These are phyloP conservation scores for Zalaria sp. DNA, from an alignment of 2,329 filamentous ascomycete genomes.

Conservation along the genomic window DNA sequence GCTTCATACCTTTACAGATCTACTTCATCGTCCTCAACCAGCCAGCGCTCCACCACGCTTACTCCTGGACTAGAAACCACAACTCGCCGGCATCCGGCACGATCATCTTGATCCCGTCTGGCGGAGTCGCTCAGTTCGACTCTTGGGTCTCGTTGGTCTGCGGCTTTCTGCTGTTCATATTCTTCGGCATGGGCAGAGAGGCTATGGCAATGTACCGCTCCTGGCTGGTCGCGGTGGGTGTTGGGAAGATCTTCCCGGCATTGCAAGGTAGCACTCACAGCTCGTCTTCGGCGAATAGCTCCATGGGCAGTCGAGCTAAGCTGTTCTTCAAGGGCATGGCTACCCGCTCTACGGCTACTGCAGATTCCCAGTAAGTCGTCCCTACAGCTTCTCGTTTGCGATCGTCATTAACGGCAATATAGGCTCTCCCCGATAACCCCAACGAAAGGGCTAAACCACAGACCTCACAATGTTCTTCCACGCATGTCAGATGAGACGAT, in stretches of 20 bases:
- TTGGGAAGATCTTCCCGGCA: background rate
- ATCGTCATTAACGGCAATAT: no score
- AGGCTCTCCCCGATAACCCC: no score
- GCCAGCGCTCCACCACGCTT: conserved; percentile 10
- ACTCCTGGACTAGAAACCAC: conserved; percentile 40
- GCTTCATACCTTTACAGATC: conserved; percentile 38
- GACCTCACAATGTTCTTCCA: background rate
- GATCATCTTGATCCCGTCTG: conserved; percentile 33
- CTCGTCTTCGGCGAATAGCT: background rate
- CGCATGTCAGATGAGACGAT: background rate
- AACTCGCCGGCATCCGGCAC: conserved; percentile 30
- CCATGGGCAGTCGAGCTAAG: background rate
- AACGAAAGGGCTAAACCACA: no score
- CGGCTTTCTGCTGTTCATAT: conserved; percentile 43
- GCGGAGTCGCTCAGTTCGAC: conserved; percentile 35
- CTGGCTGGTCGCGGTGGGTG: background rate
- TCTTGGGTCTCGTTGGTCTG: conserved; percentile 43
- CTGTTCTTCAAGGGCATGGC: conserved; percentile 1
- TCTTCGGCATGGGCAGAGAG: conserved; percentile 51
- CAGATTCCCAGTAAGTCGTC: background rate
- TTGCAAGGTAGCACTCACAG: background rate
- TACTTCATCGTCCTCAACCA: conserved; percentile 36
- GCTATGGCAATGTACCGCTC: conserved; percentile 39
- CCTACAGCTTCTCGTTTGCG: no score
- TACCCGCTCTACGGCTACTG: background rate